These are phyloP conservation scores for Pythium biforme DNA, from an alignment of 352 stramenopile genomes.

Conservation along the genomic window DNA sequence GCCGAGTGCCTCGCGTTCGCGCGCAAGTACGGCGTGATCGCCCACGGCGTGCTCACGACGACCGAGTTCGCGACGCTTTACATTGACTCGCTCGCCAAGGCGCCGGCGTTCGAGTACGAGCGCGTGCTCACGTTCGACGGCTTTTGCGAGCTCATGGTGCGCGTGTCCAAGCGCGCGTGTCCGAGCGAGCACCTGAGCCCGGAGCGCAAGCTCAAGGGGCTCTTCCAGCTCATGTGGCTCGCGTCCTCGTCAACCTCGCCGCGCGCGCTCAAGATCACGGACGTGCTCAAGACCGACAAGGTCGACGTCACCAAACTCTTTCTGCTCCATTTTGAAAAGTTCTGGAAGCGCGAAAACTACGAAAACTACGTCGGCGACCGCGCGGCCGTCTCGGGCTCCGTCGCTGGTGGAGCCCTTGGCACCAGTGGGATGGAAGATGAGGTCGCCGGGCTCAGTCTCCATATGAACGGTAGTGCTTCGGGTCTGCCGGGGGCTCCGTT, in stretches of 20 bases:
- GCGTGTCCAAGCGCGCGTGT: slow-evolving; percentile 50
- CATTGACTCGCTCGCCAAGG: slow-evolving; percentile 70
- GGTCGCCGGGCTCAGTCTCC: not conserved
- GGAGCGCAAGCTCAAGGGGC: slow-evolving; percentile 63
- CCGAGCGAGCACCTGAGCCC: slow-evolving; percentile 31
- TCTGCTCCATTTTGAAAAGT: slow-evolving; percentile 75
- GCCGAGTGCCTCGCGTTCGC: slow-evolving; percentile 63
- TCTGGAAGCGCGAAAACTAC: slow-evolving; percentile 75
- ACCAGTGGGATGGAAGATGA: not conserved
- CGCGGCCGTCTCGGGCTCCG: not conserved
- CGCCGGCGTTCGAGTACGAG: slow-evolving; percentile 48
- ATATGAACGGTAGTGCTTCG: not conserved
- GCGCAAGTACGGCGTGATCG: slow-evolving; percentile 75
- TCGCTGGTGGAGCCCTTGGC: not conserved
- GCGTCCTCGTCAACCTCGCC: slow-evolving; percentile 52
- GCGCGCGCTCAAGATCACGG: slow-evolving; percentile 57
- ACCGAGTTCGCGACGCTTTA: slow-evolving; percentile 76
- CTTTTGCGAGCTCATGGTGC: slow-evolving; percentile 70
- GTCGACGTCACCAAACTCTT: slow-evolving; percentile 63
- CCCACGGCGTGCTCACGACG: slow-evolving; percentile 68
- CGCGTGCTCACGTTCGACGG: slow-evolving; percentile 58
- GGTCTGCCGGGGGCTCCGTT: slow-evolving; percentile 7
- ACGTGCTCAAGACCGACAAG: slow-evolving; percentile 71
- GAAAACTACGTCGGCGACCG: slow-evolving; percentile 65
- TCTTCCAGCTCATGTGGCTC: slow-evolving; percentile 87